Evolutionary conservation across 352 stramenopile genomes (phyloP).

Genomic region (Phytophthora uliginosa): DNA sequence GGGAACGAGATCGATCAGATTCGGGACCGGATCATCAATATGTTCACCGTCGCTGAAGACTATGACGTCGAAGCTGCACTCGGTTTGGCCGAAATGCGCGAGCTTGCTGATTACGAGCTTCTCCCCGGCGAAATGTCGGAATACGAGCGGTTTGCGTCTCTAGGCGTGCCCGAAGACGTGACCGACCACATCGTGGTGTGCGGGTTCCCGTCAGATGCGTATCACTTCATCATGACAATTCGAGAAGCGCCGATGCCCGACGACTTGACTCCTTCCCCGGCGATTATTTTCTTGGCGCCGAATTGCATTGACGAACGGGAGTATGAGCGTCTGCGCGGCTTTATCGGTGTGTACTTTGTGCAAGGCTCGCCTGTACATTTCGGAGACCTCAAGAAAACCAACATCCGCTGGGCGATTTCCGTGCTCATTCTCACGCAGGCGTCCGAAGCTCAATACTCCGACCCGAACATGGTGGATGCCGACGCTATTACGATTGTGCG

Average conservation of each 20-base stretch:
- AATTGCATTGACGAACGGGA: conserved; percentile 63
- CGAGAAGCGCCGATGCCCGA: conserved; percentile 57
- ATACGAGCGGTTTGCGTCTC: conserved; percentile 65
- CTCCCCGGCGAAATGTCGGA: conserved; percentile 37
- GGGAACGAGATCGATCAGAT: conserved; percentile 72
- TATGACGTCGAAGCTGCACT: conserved; percentile 39
- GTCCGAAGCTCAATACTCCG: conserved; percentile 62
- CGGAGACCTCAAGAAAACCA: conserved; percentile 72
- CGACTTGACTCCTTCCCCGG: conserved; percentile 47
- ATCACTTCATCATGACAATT: conserved; percentile 80
- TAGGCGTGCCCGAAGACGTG: conserved; percentile 52
- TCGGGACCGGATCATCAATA: conserved; percentile 62
- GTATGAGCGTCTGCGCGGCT: conserved; percentile 59
- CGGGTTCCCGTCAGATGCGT: conserved; percentile 70
- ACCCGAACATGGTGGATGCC: conserved; percentile 87
- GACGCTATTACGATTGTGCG: conserved; percentile 86
- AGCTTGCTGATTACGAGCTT: conserved; percentile 8
- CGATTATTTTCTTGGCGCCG: conserved; percentile 70
- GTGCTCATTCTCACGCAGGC: conserved; percentile 74
- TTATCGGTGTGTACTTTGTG: conserved; percentile 73
- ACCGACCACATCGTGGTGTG: conserved; percentile 76
- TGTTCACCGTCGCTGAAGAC: conserved; percentile 49
- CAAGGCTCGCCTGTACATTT: conserved; percentile 81
- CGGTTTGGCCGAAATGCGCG: conserved; percentile 23
- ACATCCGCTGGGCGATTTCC: conserved; percentile 62